Evolutionary conservation across 805 yeast species (phyloP).

Genomic region (Metschnikowia lochheadii): DNA sequence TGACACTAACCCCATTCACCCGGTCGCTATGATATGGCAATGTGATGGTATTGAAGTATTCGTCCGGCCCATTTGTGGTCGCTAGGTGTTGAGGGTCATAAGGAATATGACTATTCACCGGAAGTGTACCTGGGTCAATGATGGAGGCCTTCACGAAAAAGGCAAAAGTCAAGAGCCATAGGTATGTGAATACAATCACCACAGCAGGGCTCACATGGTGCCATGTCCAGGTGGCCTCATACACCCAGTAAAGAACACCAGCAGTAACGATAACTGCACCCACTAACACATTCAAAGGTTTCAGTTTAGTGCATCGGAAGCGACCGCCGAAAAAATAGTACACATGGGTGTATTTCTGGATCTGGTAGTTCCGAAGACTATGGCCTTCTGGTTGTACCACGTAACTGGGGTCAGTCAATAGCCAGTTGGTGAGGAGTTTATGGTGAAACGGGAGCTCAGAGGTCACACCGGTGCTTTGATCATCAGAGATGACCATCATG

Average conservation of each 20-base stretch:
- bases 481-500: slow-evolving; percentile 1
- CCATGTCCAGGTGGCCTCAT: slow-evolving; percentile 54
- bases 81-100: slow-evolving; percentile 3
- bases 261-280: slow-evolving; percentile 37
- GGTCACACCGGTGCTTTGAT: neutral
- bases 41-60: slow-evolving; percentile 28
- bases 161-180: slow-evolving; percentile 47
- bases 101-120: slow-evolving; percentile 60
- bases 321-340: slow-evolving; percentile 66
- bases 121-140: slow-evolving; percentile 68
- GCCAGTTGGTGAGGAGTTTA: slow-evolving; percentile 20
- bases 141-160: slow-evolving; percentile 53
- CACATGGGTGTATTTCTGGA: slow-evolving; percentile 27
- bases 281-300: slow-evolving; percentile 39
- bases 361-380: slow-evolving; percentile 39
- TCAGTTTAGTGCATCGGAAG: slow-evolving; percentile 39
- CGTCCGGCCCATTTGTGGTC: slow-evolving; percentile 43
- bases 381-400: slow-evolving; percentile 4
- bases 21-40: slow-evolving; percentile 21
- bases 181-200: slow-evolving; percentile 54
- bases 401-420: slow-evolving; percentile 22
- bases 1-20: slow-evolving; percentile 38
- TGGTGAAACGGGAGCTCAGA: slow-evolving; percentile 6
- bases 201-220: slow-evolving; percentile 49
- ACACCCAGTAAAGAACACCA: slow-evolving; percentile 48